These are phyloP conservation scores for Populus simonii DNA, from an alignment of 345 rosid species.

Conservation along the genomic window DNA sequence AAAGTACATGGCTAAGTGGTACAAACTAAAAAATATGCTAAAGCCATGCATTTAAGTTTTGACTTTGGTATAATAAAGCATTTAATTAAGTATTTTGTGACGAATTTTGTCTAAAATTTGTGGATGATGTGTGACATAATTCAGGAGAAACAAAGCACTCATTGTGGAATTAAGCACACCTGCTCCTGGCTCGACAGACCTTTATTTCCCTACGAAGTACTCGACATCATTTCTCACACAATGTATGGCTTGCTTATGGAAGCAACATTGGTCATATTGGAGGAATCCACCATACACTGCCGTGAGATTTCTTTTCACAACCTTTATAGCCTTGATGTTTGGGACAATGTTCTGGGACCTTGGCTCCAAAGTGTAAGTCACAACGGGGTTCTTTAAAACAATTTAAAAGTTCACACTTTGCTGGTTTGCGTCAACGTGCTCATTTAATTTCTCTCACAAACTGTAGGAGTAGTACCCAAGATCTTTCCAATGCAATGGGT, in stretches of 20 bases:
- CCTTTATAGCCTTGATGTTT: slow-evolving; percentile 21
- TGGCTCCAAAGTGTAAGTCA: slow-evolving; percentile 19
- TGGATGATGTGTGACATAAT: neutral
- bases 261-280: slow-evolving; percentile 28
- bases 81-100: neutral
- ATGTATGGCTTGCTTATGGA: slow-evolving; percentile 24
- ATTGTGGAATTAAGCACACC: slow-evolving; percentile 20
- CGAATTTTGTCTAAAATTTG: neutral
- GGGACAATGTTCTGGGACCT: slow-evolving; percentile 29
- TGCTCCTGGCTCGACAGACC: slow-evolving; percentile 17
- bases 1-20: neutral
- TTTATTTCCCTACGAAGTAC: slow-evolving; percentile 19
- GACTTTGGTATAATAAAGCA: neutral
- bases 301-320: slow-evolving; percentile 22
- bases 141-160: slow-evolving; percentile 46
- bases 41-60: neutral
- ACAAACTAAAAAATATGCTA: neutral
- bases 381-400: neutral
- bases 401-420: neutral
- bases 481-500: slow-evolving; percentile 64
- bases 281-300: slow-evolving; percentile 27
- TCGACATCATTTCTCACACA: slow-evolving; percentile 18
- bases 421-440: neutral
- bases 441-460: neutral
- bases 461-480: slow-evolving; percentile 45